phyloP scores from a whole-genome alignment of 495 filamentous ascomycete species.

The Neurospora tetrasperma region DNA sequence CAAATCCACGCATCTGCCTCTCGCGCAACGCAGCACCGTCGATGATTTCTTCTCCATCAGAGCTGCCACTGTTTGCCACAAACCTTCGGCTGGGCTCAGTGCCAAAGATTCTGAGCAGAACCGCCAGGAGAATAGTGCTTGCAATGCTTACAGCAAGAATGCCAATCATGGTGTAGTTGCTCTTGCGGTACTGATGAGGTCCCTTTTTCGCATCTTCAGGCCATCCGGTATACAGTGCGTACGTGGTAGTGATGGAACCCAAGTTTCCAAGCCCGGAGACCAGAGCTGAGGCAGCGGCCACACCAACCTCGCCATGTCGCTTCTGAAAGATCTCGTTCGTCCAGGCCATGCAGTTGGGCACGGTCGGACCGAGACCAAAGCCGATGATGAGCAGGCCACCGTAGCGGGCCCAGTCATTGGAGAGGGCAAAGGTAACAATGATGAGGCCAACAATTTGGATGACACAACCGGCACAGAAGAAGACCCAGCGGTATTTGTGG shows the following conservation, averaged over 20 bases:
- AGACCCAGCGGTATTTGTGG: conserved; percentile 70
- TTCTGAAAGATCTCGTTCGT: conserved; percentile 83
- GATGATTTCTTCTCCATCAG: conserved; percentile 38
- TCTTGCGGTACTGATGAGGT: conserved; percentile 64
- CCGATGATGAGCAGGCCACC: conserved; percentile 82
- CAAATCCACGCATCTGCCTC: conserved; percentile 55
- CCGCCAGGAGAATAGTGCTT: conserved; percentile 54
- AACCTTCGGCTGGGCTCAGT: conserved; percentile 40
- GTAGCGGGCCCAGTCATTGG: conserved; percentile 74
- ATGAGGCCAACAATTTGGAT: conserved; percentile 79
- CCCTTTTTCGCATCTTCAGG: conserved; percentile 56
- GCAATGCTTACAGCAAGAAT: conserved; percentile 71
- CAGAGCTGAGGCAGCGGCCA: conserved; percentile 76
- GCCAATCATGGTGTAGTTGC: conserved; percentile 80
- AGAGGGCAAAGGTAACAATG: conserved; percentile 62
- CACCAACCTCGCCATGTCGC: conserved; percentile 82
- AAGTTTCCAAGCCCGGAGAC: conserved; percentile 81
- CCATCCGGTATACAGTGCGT: conserved; percentile 84
- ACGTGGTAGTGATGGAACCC: conserved; percentile 77
- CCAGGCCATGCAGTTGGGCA: conserved; percentile 90
- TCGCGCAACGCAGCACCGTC: conserved; percentile 67
- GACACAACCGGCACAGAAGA: conserved; percentile 63
- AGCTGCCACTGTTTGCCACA: conserved; percentile 21
- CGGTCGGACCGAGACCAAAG: conserved; percentile 84
- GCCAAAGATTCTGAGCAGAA: conserved; percentile 54